Evolutionary conservation across 1,139 yeast species (phyloP), one percentile per base, ranked within the genome.

Genomic region (Blastobotrys persicus): DNA sequence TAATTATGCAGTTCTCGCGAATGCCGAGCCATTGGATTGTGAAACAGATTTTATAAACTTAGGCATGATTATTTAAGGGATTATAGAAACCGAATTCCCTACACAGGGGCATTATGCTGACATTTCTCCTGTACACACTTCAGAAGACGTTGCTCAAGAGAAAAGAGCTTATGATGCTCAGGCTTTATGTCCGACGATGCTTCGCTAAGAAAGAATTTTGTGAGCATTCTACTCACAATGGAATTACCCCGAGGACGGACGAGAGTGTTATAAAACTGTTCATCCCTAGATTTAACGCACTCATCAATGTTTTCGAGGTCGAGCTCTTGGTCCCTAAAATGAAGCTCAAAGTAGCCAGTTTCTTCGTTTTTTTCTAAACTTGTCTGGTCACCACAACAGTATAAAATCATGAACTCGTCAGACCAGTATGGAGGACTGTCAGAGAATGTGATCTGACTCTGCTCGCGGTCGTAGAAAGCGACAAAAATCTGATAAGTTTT

Each of bases 341-440:
- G 59, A 34, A 61, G 49, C 37, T 55, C 61, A 38, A 54, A 54
- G 44, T 51, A 55, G 4, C 56, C 62, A 12, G 44, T 37, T n/a
- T 51, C 55, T 9, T 48, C 51, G 19, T 54, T 51, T 41, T 47
- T 53, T 2, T 48, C 56, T 6, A 54, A 53, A 35, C 50, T 52
- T 32, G 62, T 53, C 31, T 54, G 60, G 11, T 57, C 60, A 35
- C 55, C 57, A 32, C 59, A 45, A 12, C 66, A 64, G 31, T 59
- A 47, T 14, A 62, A 53, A 31, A 52, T 55, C 16, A 62, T 47
- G 31, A 63, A 59, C 45, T 59, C 57, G 44, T 57, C 63, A 28
- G 58, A 57, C 62, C 63, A 58, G 32, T 18, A 34, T 32, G 53
- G 37, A 31, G 4, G 9, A 11, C 32, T 38, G 18, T 33, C 47